phyloP scores from a whole-genome alignment of 129 eudicot genomes.

The Ambrosia artemisiifolia region DNA sequence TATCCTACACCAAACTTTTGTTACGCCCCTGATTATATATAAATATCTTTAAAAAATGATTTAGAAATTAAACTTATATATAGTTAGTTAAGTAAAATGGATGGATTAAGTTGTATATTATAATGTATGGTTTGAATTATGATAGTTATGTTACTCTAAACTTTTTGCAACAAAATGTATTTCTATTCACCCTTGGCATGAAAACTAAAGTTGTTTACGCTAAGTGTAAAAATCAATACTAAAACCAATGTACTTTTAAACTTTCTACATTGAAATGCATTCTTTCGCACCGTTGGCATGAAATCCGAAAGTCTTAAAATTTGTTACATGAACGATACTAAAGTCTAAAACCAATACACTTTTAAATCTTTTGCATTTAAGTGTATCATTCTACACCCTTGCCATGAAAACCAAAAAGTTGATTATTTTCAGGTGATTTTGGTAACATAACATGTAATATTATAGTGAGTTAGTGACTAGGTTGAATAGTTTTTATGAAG shows the following conservation, averaged over 20 bases:
- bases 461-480: background rate
- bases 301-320: no score
- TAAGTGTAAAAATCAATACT: no score
- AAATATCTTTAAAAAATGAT: background rate
- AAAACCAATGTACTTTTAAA: no score
- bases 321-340: no score
- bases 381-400: background rate
- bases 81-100: background rate
- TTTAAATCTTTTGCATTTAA: background rate
- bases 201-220: no score
- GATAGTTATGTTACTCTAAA: background rate
- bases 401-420: background rate
- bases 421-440: background rate
- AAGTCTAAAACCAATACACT: no score
- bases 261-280: no score
- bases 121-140: background rate
- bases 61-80: background rate
- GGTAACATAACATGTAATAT: background rate
- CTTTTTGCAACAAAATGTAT: background rate
- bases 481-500: no score
- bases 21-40: conserved; percentile 15
- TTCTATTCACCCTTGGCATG: background rate
- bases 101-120: background rate
- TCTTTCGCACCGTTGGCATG: no score
- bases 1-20: conserved; percentile 30